Percentiles rank a stretch among this genome's conserved stretches.
These are phyloP conservation scores for Alternaria sp. DNA, from an alignment of 2,329 filamentous ascomycete species.

Conservation along the genomic window DNA sequence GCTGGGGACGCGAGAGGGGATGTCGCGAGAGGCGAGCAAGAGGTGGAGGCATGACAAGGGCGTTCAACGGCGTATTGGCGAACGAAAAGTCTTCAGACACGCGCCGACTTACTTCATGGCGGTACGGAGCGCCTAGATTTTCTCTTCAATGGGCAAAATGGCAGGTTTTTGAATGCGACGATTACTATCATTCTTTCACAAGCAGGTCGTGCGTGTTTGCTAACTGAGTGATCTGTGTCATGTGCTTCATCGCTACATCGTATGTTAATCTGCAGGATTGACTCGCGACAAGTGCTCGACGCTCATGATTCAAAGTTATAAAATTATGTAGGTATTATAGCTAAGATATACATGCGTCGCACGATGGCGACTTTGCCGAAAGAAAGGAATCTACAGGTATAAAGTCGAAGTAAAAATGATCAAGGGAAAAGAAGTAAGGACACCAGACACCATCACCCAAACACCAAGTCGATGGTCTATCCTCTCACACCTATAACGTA, in stretches of 20 bases:
- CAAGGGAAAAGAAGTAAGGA: not conserved
- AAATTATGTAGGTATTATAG: not conserved
- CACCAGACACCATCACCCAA: not conserved
- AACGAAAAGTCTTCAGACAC: not conserved
- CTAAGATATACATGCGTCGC: not conserved
- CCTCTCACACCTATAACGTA: conserved; percentile 3
- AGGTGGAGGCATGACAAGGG: conserved; percentile 3
- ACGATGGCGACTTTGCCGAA: not conserved
- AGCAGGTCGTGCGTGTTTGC: not conserved
- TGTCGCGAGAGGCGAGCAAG: not conserved
- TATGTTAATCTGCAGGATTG: not conserved
- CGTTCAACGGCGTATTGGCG: conserved; percentile 17
- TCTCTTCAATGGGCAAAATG: not conserved
- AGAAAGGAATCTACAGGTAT: not conserved
- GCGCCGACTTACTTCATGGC: not conserved
- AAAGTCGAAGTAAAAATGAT: not conserved
- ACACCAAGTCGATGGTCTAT: not conserved
- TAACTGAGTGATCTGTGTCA: not conserved
- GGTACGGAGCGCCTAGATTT: conserved; percentile 1
- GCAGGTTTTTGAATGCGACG: not conserved
- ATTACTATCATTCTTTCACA: not conserved
- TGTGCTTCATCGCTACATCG: not conserved
- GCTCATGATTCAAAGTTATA: not conserved
- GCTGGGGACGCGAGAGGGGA: not conserved
- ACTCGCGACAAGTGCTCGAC: not conserved